Evolutionary conservation across 306 rosid species (phyloP).

Genomic region (Ammopiptanthus mongolicus): DNA sequence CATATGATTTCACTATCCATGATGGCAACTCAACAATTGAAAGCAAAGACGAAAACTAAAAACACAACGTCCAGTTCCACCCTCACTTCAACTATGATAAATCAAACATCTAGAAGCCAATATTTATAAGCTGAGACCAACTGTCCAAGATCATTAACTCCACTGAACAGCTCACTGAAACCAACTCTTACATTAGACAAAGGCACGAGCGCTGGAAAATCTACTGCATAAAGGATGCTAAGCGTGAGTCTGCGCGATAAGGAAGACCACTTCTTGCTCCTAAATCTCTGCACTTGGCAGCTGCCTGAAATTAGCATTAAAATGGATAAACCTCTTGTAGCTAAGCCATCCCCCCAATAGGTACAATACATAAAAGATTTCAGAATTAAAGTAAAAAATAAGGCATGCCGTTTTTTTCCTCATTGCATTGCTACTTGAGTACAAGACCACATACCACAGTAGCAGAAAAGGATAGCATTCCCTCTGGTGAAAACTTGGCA

Average conservation of each 20-base stretch:
- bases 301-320: constrained; percentile 61
- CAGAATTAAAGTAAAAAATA: neutral
- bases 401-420: neutral
- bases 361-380: neutral
- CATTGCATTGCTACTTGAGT: neutral
- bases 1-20: neutral
- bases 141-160: neutral
- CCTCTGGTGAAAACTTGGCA: constrained; percentile 69
- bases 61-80: neutral
- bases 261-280: constrained; percentile 96
- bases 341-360: neutral
- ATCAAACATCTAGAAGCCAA: neutral
- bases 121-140: neutral
- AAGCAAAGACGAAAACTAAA: neutral
- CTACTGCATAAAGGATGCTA: constrained; percentile 48
- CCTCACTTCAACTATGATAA: neutral
- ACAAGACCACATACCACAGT: constrained; percentile 55
- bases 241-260: constrained; percentile 45
- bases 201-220: neutral
- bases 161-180: neutral
- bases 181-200: neutral
- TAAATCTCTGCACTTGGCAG: constrained; percentile 68
- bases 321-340: neutral
- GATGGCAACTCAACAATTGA: neutral
- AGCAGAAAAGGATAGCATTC: constrained; percentile 78